phyloP scores from a whole-genome alignment of 805 yeast genomes.

The Citeromyces matritensis region DNA sequence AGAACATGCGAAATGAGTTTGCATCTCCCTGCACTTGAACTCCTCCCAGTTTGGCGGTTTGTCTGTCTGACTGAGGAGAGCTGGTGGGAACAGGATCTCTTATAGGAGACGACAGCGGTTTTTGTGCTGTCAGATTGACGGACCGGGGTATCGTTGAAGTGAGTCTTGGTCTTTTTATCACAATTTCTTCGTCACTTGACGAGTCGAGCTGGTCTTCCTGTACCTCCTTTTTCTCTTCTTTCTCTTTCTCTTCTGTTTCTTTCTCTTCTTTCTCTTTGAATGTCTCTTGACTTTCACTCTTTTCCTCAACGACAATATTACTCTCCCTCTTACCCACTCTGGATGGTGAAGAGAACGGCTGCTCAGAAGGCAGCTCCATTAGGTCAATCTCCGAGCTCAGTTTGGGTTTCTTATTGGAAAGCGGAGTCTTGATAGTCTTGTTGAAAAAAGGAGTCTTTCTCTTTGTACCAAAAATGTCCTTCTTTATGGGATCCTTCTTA shows the following conservation, averaged over 20 bases:
- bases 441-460: too few species aligned
- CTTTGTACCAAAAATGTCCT: neutral
- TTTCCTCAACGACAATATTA: too few species aligned
- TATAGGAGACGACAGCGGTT: slow-evolving; percentile 2
- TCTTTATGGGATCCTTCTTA: slow-evolving; percentile 2
- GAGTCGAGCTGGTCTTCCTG: slow-evolving; percentile 15
- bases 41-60: neutral
- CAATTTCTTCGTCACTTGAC: slow-evolving; percentile 44
- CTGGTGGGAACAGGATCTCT: neutral
- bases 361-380: too few species aligned
- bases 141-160: slow-evolving; percentile 24
- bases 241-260: too few species aligned
- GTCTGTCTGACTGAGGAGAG: too few species aligned
- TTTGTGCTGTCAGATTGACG: slow-evolving; percentile 20
- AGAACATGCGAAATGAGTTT: slow-evolving; percentile 33
- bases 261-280: too few species aligned
- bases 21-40: neutral
- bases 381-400: too few species aligned
- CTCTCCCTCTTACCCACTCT: too few species aligned
- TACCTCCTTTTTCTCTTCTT: slow-evolving; percentile 1
- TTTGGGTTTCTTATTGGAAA: too few species aligned
- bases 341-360: too few species aligned
- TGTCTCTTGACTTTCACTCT: too few species aligned
- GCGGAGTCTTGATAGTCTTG: too few species aligned
- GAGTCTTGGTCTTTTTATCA: slow-evolving; percentile 34